phyloP scores from a whole-genome alignment of 305 asterid species.

The Solanum hybrid region DNA sequence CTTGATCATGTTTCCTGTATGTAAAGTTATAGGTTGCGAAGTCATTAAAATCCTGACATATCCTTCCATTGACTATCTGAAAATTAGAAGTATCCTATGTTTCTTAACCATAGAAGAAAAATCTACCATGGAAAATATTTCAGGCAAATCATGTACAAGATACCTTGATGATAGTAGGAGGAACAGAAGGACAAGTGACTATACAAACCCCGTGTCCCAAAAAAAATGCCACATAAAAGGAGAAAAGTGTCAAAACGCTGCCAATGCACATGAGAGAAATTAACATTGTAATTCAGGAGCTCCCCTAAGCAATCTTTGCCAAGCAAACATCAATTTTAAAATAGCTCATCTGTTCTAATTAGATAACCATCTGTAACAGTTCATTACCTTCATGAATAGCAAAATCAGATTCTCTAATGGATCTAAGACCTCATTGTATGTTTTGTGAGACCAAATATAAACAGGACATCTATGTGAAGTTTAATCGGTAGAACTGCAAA shows the following conservation, averaged over 20 bases:
- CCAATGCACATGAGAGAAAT: neutral
- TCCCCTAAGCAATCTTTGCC: neutral
- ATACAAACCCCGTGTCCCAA: neutral
- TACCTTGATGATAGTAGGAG: neutral
- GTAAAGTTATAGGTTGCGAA: constrained; percentile 8
- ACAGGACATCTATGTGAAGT: neutral
- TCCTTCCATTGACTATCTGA: neutral
- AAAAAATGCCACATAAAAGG: neutral
- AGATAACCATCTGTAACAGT: neutral
- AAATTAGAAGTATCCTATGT: neutral
- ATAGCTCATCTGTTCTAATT: neutral
- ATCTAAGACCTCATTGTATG: neutral
- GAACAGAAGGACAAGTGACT: neutral
- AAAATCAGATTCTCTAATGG: neutral
- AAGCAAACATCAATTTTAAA: neutral
- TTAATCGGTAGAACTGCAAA: neutral
- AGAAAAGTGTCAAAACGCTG: neutral
- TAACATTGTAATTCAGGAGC: neutral
- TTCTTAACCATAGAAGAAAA: neutral
- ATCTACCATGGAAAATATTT: neutral
- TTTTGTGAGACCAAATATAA: neutral
- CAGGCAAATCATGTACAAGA: neutral
- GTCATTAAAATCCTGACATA: neutral
- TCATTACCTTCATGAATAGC: neutral
- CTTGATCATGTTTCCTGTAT: constrained; percentile 86